Evolutionary conservation across 2,329 filamentous ascomycete genomes (phyloP).

Genomic region (Clarireedia paspali): DNA sequence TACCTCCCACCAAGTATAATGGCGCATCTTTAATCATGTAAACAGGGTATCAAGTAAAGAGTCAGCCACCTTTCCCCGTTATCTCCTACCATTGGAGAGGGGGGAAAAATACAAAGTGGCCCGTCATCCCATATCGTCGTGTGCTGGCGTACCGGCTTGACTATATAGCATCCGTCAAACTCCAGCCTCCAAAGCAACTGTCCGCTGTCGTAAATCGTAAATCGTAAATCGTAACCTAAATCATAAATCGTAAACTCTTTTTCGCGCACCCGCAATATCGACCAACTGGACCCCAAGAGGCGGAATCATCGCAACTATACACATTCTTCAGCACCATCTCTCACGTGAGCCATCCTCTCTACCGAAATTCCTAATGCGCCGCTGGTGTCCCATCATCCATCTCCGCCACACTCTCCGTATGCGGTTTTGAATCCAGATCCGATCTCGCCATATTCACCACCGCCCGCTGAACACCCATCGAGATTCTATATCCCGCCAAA

Average conservation of each 20-base stretch:
- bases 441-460: slow-evolving; percentile 13
- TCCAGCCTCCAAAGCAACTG: neutral
- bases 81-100: neutral
- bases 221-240: neutral
- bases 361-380: neutral
- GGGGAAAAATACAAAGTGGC: neutral
- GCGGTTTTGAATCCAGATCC: slow-evolving; percentile 12
- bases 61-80: neutral
- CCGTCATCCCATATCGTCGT: neutral
- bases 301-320: neutral
- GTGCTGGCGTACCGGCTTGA: neutral
- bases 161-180: neutral
- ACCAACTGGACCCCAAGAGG: neutral
- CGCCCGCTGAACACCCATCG: slow-evolving; percentile 12
- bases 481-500: slow-evolving; percentile 20
- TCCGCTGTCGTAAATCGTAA: neutral
- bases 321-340: neutral
- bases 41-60: neutral
- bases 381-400: neutral
- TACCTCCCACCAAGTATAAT: no score
- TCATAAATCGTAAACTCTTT: neutral
- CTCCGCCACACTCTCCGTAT: slow-evolving; percentile 10
- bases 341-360: neutral
- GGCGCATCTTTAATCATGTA: neutral
- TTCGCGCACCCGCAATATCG: neutral